phyloP scores from a whole-genome alignment of 768 basidiomycete genomes.

The Lactifluus rugatus region DNA sequence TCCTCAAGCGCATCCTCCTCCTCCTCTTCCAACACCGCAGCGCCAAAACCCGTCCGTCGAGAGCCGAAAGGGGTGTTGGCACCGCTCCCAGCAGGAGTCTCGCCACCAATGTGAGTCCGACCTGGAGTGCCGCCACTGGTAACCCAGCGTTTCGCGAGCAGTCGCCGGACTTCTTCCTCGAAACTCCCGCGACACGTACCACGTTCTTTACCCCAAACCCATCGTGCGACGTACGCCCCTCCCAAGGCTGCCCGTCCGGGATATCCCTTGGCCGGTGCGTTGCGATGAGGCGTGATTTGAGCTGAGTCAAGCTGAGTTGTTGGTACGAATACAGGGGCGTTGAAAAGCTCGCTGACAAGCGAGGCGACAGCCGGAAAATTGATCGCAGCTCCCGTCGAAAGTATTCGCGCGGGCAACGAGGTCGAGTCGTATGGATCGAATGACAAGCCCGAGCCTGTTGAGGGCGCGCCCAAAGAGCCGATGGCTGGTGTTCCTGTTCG shows the following conservation, averaged over 20 bases:
- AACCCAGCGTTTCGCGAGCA: constrained; percentile 68
- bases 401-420: constrained; percentile 52
- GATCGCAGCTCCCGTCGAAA: constrained; percentile 71
- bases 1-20: constrained; percentile 68
- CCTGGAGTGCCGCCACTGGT: constrained; percentile 48
- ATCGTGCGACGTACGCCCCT: constrained; percentile 69
- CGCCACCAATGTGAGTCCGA: constrained; percentile 46
- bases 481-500: constrained; percentile 16
- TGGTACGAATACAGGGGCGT: constrained; percentile 69
- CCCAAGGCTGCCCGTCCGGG: constrained; percentile 64
- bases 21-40: constrained; percentile 54
- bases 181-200: constrained; percentile 47
- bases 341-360: constrained; percentile 74
- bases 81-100: constrained; percentile 43
- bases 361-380: constrained; percentile 80
- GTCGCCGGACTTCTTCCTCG: constrained; percentile 68
- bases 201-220: constrained; percentile 73
- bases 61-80: constrained; percentile 59
- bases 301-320: constrained; percentile 69
- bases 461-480: not conserved
- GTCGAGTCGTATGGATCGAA: constrained; percentile 74
- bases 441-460: constrained; percentile 29
- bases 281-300: constrained; percentile 59
- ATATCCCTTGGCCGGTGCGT: constrained; percentile 61
- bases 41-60: constrained; percentile 40